Evolutionary conservation across 2,329 filamentous ascomycete species (phyloP).

Genomic region (Pezicula radicicola): DNA sequence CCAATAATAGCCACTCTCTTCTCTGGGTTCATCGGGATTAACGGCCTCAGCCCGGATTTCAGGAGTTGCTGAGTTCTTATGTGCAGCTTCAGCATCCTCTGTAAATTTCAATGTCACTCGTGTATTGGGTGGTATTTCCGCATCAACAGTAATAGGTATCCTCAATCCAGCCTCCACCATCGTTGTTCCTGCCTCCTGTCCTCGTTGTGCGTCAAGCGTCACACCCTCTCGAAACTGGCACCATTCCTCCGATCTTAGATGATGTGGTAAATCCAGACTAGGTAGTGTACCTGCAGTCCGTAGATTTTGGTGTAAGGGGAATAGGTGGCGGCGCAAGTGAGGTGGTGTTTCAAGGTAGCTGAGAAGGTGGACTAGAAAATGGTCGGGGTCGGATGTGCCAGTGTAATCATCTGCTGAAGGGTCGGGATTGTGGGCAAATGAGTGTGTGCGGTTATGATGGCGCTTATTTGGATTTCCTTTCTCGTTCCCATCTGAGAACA

Average conservation of each 20-base stretch:
- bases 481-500: slow-evolving; percentile 70
- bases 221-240: slow-evolving; percentile 78
- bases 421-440: slow-evolving; percentile 37
- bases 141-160: slow-evolving; percentile 41
- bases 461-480: slow-evolving; percentile 21
- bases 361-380: slow-evolving; percentile 77
- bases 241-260: slow-evolving; percentile 74
- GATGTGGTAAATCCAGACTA: slow-evolving; percentile 81
- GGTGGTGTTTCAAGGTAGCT: slow-evolving; percentile 83
- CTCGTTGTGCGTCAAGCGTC: slow-evolving; percentile 42
- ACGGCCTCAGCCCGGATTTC: slow-evolving; percentile 54
- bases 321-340: slow-evolving; percentile 72
- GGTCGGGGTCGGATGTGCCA: slow-evolving; percentile 69
- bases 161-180: slow-evolving; percentile 57
- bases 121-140: slow-evolving; percentile 62
- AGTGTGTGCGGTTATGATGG: slow-evolving; percentile 16
- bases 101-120: slow-evolving; percentile 71
- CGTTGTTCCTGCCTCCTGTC: slow-evolving; percentile 40
- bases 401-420: slow-evolving; percentile 47
- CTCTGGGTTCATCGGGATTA: slow-evolving; percentile 65
- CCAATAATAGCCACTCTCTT: slow-evolving; percentile 82
- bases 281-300: slow-evolving; percentile 70
- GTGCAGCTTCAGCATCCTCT: slow-evolving; percentile 37
- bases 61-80: slow-evolving; percentile 13
- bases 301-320: slow-evolving; percentile 77